Base-by-base conservation (phyloP, 116 monocot genomes). In the Thalassia testudinum region DNA sequence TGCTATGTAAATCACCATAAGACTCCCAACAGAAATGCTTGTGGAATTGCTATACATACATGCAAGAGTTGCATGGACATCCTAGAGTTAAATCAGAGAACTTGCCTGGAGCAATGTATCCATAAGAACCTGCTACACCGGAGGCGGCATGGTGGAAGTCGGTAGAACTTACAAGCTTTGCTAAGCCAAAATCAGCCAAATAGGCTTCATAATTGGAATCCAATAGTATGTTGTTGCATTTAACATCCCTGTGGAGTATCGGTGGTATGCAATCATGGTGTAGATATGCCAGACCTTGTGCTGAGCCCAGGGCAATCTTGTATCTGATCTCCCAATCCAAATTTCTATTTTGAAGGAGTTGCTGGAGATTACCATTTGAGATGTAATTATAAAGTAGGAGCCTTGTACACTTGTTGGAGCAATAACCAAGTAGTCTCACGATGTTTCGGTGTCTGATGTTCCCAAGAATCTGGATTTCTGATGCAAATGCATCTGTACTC, bases 21-120 rank as follows among this genome's bases (percentile, higher is more conserved):
- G n/a, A n/a, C n/a, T n/a, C n/a, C n/a, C n/a, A n/a, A n/a, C n/a
- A n/a, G n/a, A n/a, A n/a, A n/a, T n/a, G n/a, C n/a, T n/a, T n/a
- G n/a, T n/a, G n/a, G n/a, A n/a, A n/a, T n/a, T n/a, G n/a, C n/a
- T n/a, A n/a, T n/a, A n/a, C 2, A 7, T 28, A 47, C 18, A 7
- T 24, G 24, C 24, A 43, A 22, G 21, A 59, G 23, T 21, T 22
- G 22, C 12, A 43, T 18, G 42, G 24, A 42, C 10, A 34, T 34
- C 10, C 6, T 10, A 34, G 30, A 34, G 30, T 34, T 34, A 34
- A 34, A n/a, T n/a, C n/a, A n/a, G n/a, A 34, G 30, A 34, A 58
- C 78, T 78, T 81, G 66, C 93, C 93, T 76, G 84, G 93, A 53
- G 87, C 93, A 52, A 93, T 93, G 69, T 93, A 93, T 18, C 93